Conservation (phyloP, 2,329 filamentous ascomycete species). For the Akanthomyces uredinophilus region DNA sequence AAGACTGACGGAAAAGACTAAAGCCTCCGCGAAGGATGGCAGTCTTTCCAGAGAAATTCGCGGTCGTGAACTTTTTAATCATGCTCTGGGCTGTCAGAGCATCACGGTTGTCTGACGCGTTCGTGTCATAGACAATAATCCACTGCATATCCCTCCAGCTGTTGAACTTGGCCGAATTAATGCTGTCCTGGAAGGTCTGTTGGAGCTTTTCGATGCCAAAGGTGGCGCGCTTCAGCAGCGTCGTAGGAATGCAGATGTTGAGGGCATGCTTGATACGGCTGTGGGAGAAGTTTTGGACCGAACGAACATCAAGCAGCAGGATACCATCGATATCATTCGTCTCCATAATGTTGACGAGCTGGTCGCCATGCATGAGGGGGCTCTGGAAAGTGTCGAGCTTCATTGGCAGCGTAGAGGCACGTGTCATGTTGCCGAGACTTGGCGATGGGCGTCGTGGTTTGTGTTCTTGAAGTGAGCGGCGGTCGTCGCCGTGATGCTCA, state of each 20-base stretch:
- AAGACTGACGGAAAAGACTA: conserved; percentile 62
- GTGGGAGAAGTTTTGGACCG: conserved; percentile 73
- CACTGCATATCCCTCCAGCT: conserved; percentile 68
- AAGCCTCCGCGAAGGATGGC: conserved; percentile 82
- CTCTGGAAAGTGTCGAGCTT: conserved; percentile 42
- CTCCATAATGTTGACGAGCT: conserved; percentile 54
- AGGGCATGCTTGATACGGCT: conserved; percentile 75
- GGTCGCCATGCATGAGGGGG: conserved; percentile 47
- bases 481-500: conserved; percentile 47
- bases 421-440: conserved; percentile 21
- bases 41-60: conserved; percentile 70
- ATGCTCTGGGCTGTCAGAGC: conserved; percentile 77
- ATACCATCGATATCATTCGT: conserved; percentile 37
- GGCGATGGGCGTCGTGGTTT: conserved; percentile 36
- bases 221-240: conserved; percentile 80
- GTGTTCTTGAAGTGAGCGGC: conserved; percentile 48
- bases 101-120: conserved; percentile 73
- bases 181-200: conserved; percentile 73
- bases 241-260: conserved; percentile 93
- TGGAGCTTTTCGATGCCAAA: conserved; percentile 85
- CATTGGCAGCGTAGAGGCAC: conserved; percentile 50
- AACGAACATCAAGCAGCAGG: conserved; percentile 78
- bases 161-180: conserved; percentile 67
- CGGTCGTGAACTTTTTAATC: conserved; percentile 83
- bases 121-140: conserved; percentile 83